Base-by-base conservation (phyloP, 225 moss, liverwort and hornwort genomes). In the Sphagnum contortum region DNA sequence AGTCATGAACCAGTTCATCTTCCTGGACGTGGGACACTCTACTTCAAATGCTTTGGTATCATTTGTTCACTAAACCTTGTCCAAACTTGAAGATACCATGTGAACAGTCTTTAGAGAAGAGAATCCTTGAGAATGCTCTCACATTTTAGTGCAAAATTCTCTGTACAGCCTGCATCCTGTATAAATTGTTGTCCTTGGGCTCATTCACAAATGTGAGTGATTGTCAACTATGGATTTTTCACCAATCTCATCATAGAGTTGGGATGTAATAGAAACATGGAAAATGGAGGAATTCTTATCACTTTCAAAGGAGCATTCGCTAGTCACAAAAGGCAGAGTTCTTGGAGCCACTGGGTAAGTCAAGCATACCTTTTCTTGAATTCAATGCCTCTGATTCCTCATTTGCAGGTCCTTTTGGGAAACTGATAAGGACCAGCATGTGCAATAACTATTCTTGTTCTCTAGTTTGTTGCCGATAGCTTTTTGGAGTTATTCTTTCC, bases 21-120 rank as follows among this genome's bases (percentile, higher is more conserved):
- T 66, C 88, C 83, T 58, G 90, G 86, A 61, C 90, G 90, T 50
- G 92, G 92, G 73, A 90, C 86, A 3, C 75, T 93, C 3, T 90
- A 86, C 74, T 93, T 90, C 86, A 93, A 93, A 74, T 93, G 90
- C 75, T 93, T 93, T 61, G 91, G 91, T 91, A 29, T 29, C 29
- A 29, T 29, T 29, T 29, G 29, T 29, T 29, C 29, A 29, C 29
- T 29, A 29, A 29, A 29, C 29, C 29, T 63, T 72, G 78, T 90
- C 67, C 47, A 49, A 55, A 52, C 52, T 9, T 52, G 52, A 29
- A 29, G 29, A 29, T 29, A 29, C 29, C 29, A 29, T 29, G 29
- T 29, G 29, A 29, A 29, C 29, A 29, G 29, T 29, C 29, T 29
- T 29, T 29, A 29, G 29, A 29, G 29, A 29, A 29, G 29, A 29